Conservation (phyloP, 148 eudicot genomes). For the Tetragonia tetragonoides region DNA sequence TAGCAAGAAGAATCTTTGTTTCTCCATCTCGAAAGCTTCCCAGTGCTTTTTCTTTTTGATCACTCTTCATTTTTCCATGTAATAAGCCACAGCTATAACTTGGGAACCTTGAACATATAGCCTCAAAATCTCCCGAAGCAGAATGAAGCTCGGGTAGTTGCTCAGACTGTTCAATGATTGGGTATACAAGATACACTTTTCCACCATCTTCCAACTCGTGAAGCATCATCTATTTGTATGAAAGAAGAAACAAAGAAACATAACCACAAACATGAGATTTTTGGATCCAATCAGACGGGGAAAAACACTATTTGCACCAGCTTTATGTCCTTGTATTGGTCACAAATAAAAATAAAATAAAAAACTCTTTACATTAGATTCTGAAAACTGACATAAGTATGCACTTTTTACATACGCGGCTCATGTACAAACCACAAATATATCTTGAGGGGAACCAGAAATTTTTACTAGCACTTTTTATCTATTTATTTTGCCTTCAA, state of each 20-base stretch:
- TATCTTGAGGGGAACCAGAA: too few species aligned
- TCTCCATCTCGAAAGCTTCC: conserved; percentile 71
- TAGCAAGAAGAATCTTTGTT: conserved; percentile 73
- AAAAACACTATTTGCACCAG: neutral
- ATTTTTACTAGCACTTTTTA: too few species aligned
- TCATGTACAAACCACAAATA: too few species aligned
- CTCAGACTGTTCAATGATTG: conserved; percentile 77
- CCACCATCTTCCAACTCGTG: conserved; percentile 75
- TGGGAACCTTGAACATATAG: conserved; percentile 52
- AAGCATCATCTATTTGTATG: conserved; percentile 58
- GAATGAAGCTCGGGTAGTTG: conserved; percentile 92
- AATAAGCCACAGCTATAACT: conserved; percentile 72
- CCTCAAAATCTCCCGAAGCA: conserved; percentile 71
- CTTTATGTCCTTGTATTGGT: too few species aligned
- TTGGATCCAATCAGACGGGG: neutral
- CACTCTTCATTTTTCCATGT: conserved; percentile 85
- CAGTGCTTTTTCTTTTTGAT: conserved; percentile 77
- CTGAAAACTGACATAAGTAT: too few species aligned
- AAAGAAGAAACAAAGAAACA: neutral
- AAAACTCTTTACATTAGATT: too few species aligned
- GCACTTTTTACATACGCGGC: too few species aligned
- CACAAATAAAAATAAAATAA: too few species aligned
- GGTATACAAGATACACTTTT: conserved; percentile 82
- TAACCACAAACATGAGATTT: neutral
- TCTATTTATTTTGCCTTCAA: too few species aligned